These are phyloP conservation scores for Suillus cothurnatus DNA, from an alignment of 768 basidiomycete genomes.

Conservation along the genomic window DNA sequence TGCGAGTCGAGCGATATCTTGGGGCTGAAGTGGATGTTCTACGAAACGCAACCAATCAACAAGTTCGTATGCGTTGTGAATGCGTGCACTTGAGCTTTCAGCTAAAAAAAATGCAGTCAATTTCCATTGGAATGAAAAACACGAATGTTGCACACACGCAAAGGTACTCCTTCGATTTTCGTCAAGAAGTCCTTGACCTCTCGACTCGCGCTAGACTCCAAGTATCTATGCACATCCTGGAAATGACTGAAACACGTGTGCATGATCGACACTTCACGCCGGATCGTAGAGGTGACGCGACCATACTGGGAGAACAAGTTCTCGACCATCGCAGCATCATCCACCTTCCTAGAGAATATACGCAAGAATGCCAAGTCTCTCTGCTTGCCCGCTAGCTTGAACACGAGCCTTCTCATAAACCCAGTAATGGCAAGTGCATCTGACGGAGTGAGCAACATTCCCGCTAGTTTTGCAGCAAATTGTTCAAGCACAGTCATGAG, in stretches of 20 bases:
- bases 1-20: constrained; percentile 45
- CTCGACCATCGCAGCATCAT: constrained; percentile 31
- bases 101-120: constrained; percentile 34
- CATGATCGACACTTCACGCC: constrained; percentile 48
- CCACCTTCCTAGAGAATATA: constrained; percentile 39
- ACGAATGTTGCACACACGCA: constrained; percentile 43
- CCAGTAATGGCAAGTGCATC: constrained; percentile 63
- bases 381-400: constrained; percentile 58
- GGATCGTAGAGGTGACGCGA: constrained; percentile 41
- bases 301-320: constrained; percentile 37
- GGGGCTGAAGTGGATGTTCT: constrained; percentile 33
- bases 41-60: constrained; percentile 66
- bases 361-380: constrained; percentile 44
- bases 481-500: constrained; percentile 84
- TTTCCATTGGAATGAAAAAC: not conserved
- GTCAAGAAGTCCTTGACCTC: constrained; percentile 47
- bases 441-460: constrained; percentile 54
- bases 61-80: constrained; percentile 51
- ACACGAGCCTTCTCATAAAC: constrained; percentile 65
- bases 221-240: constrained; percentile 10
- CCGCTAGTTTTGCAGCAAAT: constrained; percentile 64
- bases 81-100: constrained; percentile 34
- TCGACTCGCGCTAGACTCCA: constrained; percentile 17
- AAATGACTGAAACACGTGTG: constrained; percentile 37
- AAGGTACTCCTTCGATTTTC: constrained; percentile 41